Percentiles rank a stretch among this genome's conserved stretches.
Evolutionary conservation across 2,329 filamentous ascomycete species (phyloP).

Genomic region (Alternaria metachromatica): DNA sequence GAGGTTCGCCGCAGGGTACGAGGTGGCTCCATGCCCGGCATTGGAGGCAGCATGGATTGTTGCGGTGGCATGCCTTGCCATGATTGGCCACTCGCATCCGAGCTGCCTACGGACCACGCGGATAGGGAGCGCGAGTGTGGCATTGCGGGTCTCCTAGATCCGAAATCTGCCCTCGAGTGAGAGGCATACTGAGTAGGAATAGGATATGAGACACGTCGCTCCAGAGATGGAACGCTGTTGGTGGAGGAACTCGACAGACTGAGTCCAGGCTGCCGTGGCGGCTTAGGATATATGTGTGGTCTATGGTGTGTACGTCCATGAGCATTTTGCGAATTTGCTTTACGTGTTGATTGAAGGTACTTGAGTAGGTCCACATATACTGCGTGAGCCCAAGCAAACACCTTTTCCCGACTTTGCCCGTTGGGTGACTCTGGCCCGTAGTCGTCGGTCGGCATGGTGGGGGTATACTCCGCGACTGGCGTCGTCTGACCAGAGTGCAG

Average conservation of each 20-base stretch:
- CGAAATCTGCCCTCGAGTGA: slow-evolving; percentile 27
- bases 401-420: slow-evolving; percentile 52
- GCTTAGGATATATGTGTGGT: slow-evolving; percentile 67
- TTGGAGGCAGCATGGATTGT: slow-evolving; percentile 27
- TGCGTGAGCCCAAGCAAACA: slow-evolving; percentile 55
- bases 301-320: slow-evolving; percentile 55
- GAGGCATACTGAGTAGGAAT: slow-evolving; percentile 28
- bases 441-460: slow-evolving; percentile 39
- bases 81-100: slow-evolving; percentile 25
- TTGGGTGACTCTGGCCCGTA: slow-evolving; percentile 52
- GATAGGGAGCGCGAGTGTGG: slow-evolving; percentile 41
- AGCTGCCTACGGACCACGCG: slow-evolving; percentile 31
- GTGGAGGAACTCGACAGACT: slow-evolving; percentile 53
- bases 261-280: slow-evolving; percentile 63
- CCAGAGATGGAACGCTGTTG: slow-evolving; percentile 38
- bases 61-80: slow-evolving; percentile 37
- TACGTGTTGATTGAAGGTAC: slow-evolving; percentile 55
- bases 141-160: slow-evolving; percentile 26
- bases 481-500: slow-evolving; percentile 41
- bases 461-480: slow-evolving; percentile 31
- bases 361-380: slow-evolving; percentile 58
- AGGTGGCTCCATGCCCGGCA: slow-evolving; percentile 33
- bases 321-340: slow-evolving; percentile 48
- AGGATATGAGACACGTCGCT: slow-evolving; percentile 42
- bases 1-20: slow-evolving; percentile 45